Evolutionary conservation across 2,329 filamentous ascomycete genomes (phyloP).

Genomic region (Calonectria hawksworthii): DNA sequence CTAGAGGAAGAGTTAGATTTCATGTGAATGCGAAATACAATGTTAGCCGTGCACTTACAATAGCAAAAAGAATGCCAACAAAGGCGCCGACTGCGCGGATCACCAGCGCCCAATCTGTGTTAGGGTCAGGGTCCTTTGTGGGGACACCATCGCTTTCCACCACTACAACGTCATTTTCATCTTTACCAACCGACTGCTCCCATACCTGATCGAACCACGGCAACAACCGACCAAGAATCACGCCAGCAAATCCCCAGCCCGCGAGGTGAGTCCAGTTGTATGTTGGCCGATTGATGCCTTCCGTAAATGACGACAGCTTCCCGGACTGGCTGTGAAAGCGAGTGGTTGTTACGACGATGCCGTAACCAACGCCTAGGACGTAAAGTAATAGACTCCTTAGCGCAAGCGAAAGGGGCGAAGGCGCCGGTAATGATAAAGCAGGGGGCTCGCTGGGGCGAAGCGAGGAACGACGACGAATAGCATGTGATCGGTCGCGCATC

Average conservation of each 20-base stretch:
- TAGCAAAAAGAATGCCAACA: constrained; percentile 74
- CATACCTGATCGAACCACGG: constrained; percentile 88
- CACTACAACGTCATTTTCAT: constrained; percentile 47
- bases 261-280: constrained; percentile 77
- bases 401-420: constrained; percentile 61
- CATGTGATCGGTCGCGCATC: constrained; percentile 56
- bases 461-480: constrained; percentile 52
- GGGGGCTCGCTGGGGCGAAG: constrained; percentile 46
- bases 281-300: constrained; percentile 56
- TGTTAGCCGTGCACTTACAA: constrained; percentile 71
- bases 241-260: constrained; percentile 86
- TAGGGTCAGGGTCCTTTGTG: constrained; percentile 53
- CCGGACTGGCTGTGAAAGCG: constrained; percentile 79
- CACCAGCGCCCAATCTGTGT: constrained; percentile 80
- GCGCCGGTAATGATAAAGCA: constrained; percentile 46
- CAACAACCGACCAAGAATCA: constrained; percentile 82
- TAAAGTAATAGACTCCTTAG: constrained; percentile 78
- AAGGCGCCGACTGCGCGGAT: constrained; percentile 72
- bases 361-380: constrained; percentile 85
- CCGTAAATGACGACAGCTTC: constrained; percentile 72
- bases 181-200: constrained; percentile 65
- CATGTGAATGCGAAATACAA: not conserved
- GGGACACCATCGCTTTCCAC: constrained; percentile 45
- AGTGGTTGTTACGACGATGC: constrained; percentile 77
- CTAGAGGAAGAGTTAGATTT: constrained; percentile 60